Conservation (phyloP, 192 early-diverging fungal species). For the Backusella liffmaniae region DNA sequence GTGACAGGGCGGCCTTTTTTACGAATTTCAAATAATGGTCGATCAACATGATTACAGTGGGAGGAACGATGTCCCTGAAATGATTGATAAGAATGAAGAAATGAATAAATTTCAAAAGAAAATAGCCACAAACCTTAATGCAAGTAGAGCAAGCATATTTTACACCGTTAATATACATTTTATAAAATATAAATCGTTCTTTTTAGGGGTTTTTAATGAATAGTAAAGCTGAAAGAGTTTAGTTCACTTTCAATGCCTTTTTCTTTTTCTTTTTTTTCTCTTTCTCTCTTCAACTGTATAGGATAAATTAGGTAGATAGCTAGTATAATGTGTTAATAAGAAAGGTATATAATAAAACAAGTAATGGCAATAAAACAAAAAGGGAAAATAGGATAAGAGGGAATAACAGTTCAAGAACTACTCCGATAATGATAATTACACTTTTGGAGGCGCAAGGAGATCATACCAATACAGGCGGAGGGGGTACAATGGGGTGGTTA, state of each 20-base stretch:
- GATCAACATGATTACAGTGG: conserved; percentile 40
- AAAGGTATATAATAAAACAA: background rate
- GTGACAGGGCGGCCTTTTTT: conserved; percentile 69
- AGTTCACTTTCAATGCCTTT: background rate
- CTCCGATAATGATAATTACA: conserved; percentile 22
- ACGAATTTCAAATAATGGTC: conserved; percentile 57
- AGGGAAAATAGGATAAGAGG: background rate
- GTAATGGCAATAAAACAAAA: background rate
- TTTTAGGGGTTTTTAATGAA: background rate
- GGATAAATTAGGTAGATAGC: background rate
- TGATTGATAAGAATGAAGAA: background rate
- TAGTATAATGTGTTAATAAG: background rate
- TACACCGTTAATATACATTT: conserved; percentile 28
- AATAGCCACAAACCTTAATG: conserved; percentile 25
- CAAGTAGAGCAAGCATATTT: conserved; percentile 33
- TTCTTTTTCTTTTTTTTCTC: background rate
- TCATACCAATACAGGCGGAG: conserved; percentile 7
- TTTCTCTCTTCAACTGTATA: background rate
- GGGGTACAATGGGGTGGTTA: conserved; percentile 9
- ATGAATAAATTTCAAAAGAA: background rate
- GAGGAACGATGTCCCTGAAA: conserved; percentile 35
- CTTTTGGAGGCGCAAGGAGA: conserved; percentile 17
- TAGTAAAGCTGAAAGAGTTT: background rate
- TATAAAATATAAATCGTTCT: background rate
- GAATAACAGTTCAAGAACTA: conserved; percentile 9